These are phyloP conservation scores for Fusarium sublunatum DNA, from an alignment of 2,329 filamentous ascomycete species.

Conservation along the genomic window DNA sequence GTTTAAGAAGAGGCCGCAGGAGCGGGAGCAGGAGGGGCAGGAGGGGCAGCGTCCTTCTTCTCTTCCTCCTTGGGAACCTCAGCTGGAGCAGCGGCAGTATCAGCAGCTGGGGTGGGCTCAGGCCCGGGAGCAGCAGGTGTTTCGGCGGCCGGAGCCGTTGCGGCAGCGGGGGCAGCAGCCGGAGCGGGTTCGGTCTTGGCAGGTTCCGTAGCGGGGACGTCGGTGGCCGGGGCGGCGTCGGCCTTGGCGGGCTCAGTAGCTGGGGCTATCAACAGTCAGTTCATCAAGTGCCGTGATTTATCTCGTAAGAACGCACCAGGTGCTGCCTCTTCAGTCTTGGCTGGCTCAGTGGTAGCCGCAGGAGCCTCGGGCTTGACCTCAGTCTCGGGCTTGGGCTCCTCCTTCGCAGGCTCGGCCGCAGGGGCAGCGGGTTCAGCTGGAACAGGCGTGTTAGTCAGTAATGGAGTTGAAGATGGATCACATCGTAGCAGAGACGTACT, in stretches of 20 bases:
- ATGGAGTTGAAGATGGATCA: not conserved
- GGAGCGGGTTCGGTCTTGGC: constrained; percentile 41
- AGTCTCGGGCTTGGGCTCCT: constrained; percentile 45
- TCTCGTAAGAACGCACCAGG: constrained; percentile 34
- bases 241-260: constrained; percentile 44
- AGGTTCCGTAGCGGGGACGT: constrained; percentile 43
- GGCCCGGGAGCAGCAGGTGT: constrained; percentile 42
- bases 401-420: constrained; percentile 43
- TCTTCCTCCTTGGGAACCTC: constrained; percentile 46
- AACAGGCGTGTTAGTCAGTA: constrained; percentile 23
- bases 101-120: constrained; percentile 33
- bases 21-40: constrained; percentile 35
- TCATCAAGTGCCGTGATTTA: no score
- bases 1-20: constrained; percentile 41
- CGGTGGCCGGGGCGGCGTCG: constrained; percentile 47
- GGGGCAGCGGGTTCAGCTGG: constrained; percentile 43
- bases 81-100: constrained; percentile 25
- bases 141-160: constrained; percentile 40
- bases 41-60: constrained; percentile 37
- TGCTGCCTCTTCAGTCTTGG: constrained; percentile 42
- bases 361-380: constrained; percentile 44
- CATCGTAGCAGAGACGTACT: constrained; percentile 41
- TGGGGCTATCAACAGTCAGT: constrained; percentile 34
- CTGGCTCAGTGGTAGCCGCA: constrained; percentile 41
- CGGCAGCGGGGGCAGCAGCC: constrained; percentile 35